phyloP scores from a whole-genome alignment of 2,329 filamentous ascomycete species.

The Penicillium palitans region DNA sequence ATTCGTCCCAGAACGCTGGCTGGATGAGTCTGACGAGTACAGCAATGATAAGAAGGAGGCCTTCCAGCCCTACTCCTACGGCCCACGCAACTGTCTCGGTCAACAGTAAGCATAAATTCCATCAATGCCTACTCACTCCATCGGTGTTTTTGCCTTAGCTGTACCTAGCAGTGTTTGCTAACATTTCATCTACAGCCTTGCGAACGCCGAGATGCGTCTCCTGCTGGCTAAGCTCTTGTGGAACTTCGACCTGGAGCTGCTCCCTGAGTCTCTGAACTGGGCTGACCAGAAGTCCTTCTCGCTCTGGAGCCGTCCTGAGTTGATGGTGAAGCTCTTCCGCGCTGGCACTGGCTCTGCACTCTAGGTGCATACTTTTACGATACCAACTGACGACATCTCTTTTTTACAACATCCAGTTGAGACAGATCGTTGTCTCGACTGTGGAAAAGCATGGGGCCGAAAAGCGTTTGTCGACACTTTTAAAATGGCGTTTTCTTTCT shows the following conservation, averaged over 20 bases:
- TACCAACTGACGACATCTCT: neutral
- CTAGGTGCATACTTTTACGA: neutral
- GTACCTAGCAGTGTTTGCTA: neutral
- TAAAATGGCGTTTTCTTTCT: neutral
- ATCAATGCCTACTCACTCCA: neutral
- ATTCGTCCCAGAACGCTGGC: slow-evolving; percentile 37
- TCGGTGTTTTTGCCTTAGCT: neutral
- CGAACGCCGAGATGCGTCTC: slow-evolving; percentile 42
- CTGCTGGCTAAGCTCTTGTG: slow-evolving; percentile 41
- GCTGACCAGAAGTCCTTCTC: slow-evolving; percentile 34
- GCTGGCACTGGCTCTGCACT: neutral
- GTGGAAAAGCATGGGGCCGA: neutral
- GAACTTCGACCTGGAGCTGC: slow-evolving; percentile 42
- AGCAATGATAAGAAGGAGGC: slow-evolving; percentile 33
- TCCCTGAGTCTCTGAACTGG: slow-evolving; percentile 28
- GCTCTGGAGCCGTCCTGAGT: slow-evolving; percentile 40
- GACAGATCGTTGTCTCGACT: neutral
- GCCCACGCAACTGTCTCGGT: slow-evolving; percentile 35
- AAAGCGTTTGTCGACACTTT: neutral
- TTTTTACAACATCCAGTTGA: neutral
- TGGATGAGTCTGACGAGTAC: slow-evolving; percentile 23
- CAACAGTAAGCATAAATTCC: slow-evolving; percentile 17
- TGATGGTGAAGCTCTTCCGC: slow-evolving; percentile 33
- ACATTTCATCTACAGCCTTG: slow-evolving; percentile 25
- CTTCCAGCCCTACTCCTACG: slow-evolving; percentile 34